Conservation (phyloP, 306 rosid species). For the Sechiopsis laciniata region DNA sequence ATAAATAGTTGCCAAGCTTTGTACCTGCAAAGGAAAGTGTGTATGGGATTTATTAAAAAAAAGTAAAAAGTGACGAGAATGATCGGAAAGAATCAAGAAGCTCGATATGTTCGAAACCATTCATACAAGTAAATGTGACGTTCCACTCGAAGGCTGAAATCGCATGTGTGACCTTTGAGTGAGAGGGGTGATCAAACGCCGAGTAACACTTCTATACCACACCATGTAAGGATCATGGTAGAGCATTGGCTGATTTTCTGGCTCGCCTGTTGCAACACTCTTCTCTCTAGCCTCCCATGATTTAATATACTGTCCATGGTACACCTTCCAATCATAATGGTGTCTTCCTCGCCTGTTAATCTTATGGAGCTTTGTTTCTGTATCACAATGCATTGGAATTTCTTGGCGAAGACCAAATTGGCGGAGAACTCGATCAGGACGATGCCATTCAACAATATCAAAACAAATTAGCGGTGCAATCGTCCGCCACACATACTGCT, state of each 20-base stretch:
- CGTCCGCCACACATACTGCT: slow-evolving; percentile 23
- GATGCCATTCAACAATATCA: slow-evolving; percentile 27
- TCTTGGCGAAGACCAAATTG: slow-evolving; percentile 26
- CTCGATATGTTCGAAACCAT: neutral
- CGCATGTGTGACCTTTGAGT: slow-evolving; percentile 29
- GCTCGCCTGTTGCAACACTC: slow-evolving; percentile 21
- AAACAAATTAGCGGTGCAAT: slow-evolving; percentile 23
- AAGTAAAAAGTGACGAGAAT: neutral
- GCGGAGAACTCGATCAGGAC: slow-evolving; percentile 27
- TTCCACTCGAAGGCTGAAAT: slow-evolving; percentile 29
- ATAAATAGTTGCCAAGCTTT: slow-evolving; percentile 27
- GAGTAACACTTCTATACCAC: slow-evolving; percentile 26
- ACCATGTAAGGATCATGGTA: slow-evolving; percentile 29
- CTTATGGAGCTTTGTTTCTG: slow-evolving; percentile 25
- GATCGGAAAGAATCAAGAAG: neutral
- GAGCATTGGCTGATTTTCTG: slow-evolving; percentile 20
- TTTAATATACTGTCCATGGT: slow-evolving; percentile 20
- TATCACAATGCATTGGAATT: slow-evolving; percentile 25
- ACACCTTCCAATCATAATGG: slow-evolving; percentile 24
- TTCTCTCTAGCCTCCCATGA: slow-evolving; percentile 21
- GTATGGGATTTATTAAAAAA: neutral
- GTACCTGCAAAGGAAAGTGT: slow-evolving; percentile 13
- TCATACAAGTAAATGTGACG: slow-evolving; percentile 24
- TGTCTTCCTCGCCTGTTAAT: slow-evolving; percentile 28
- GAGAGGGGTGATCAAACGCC: slow-evolving; percentile 26